Conservation (phyloP, 371 early-diverging fungal genomes). For the Haplosporangium sp. region DNA sequence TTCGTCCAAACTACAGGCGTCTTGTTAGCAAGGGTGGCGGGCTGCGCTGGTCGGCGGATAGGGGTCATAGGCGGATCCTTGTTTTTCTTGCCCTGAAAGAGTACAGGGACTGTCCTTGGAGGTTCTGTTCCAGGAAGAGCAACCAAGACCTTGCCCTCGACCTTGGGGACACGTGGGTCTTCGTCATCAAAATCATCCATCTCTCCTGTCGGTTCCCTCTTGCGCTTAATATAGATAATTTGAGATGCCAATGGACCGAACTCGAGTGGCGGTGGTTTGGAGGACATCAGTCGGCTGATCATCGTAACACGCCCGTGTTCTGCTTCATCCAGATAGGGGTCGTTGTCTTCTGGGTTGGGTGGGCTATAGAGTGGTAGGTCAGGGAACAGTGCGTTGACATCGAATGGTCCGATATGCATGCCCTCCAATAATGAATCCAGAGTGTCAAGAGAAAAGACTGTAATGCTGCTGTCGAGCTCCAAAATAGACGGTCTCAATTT, state of each 20-base stretch:
- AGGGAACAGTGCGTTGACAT: slow-evolving; percentile 56
- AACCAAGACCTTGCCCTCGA: slow-evolving; percentile 48
- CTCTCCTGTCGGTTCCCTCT: slow-evolving; percentile 58
- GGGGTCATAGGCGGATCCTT: slow-evolving; percentile 60
- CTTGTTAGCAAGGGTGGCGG: slow-evolving; percentile 30
- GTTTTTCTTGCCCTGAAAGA: slow-evolving; percentile 59
- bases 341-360: slow-evolving; percentile 59
- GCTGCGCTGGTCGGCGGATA: slow-evolving; percentile 59
- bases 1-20: slow-evolving; percentile 65
- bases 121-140: slow-evolving; percentile 53
- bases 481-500: slow-evolving; percentile 43
- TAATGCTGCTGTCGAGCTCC: slow-evolving; percentile 38
- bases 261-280: slow-evolving; percentile 37
- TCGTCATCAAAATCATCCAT: slow-evolving; percentile 56
- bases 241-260: slow-evolving; percentile 59
- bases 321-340: slow-evolving; percentile 45
- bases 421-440: slow-evolving; percentile 41
- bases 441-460: slow-evolving; percentile 32
- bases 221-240: slow-evolving; percentile 56
- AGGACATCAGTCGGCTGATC: slow-evolving; percentile 50
- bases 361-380: slow-evolving; percentile 60
- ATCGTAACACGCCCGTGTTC: slow-evolving; percentile 51
- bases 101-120: slow-evolving; percentile 41
- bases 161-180: slow-evolving; percentile 52
- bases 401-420: slow-evolving; percentile 37